A percentile compares a stretch with the other conserved stretches of the same genome.
Evolutionary conservation across 2,329 filamentous ascomycete genomes (phyloP).

Genomic region (Ceratocystis papillata): DNA sequence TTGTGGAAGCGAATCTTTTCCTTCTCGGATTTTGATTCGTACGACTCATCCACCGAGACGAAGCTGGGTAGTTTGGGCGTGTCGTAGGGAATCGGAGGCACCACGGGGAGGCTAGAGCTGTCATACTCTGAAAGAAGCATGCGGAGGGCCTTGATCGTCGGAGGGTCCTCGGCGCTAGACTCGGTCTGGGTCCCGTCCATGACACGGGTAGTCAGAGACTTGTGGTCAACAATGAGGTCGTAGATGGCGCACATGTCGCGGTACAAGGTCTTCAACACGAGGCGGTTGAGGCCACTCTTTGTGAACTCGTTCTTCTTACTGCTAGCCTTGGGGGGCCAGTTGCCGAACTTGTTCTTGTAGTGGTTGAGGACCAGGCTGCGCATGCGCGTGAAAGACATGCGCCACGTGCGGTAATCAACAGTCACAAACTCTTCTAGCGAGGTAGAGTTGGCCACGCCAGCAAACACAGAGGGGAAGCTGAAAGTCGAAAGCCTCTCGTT

Average conservation of each 20-base stretch:
- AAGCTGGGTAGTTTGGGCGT: slow-evolving; percentile 66
- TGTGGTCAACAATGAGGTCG: slow-evolving; percentile 75
- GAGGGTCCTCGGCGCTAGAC: slow-evolving; percentile 45
- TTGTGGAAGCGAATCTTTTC: slow-evolving; percentile 62
- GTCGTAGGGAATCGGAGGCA: slow-evolving; percentile 86
- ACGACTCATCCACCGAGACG: slow-evolving; percentile 53
- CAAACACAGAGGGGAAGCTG: slow-evolving; percentile 81
- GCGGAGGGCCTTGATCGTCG: slow-evolving; percentile 60
- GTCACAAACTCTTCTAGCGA: slow-evolving; percentile 64
- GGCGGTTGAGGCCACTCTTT: slow-evolving; percentile 73
- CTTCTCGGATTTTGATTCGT: slow-evolving; percentile 54
- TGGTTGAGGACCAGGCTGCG: slow-evolving; percentile 61
- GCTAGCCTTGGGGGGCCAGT: slow-evolving; percentile 82
- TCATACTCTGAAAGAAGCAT: slow-evolving; percentile 81
- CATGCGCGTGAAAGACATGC: slow-evolving; percentile 60
- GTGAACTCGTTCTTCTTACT: slow-evolving; percentile 87
- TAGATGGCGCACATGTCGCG: slow-evolving; percentile 78
- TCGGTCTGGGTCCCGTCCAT: slow-evolving; percentile 40
- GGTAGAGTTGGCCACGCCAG: slow-evolving; percentile 76
- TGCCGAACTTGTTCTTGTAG: slow-evolving; percentile 49
- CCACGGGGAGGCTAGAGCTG: slow-evolving; percentile 73
- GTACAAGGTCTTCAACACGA: slow-evolving; percentile 73
- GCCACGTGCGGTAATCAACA: slow-evolving; percentile 79
- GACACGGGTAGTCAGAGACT: slow-evolving; percentile 64
- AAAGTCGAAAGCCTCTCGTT: slow-evolving; percentile 71